A percentile compares a stretch with the other conserved stretches of the same genome.
Conservation (phyloP, 106 monocot genomes). For the Allium fistulosum region DNA sequence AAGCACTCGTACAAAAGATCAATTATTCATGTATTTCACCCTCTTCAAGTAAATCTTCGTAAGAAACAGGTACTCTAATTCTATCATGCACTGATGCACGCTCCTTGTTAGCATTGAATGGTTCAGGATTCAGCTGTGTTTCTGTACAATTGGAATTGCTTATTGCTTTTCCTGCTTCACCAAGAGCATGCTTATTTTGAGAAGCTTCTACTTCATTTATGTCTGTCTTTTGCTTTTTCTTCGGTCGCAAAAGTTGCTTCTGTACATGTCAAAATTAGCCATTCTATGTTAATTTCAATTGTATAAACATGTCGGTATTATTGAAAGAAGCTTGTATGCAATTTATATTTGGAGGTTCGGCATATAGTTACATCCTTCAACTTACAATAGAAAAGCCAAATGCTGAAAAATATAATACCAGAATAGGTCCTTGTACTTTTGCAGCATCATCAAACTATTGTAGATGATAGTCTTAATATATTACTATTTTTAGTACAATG, state of each 20-base stretch:
- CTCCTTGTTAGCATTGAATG: neutral
- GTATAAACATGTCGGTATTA: no score
- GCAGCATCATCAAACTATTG: no score
- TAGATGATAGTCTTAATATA: no score
- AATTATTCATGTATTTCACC: constrained; percentile 26
- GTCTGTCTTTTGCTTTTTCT: constrained; percentile 2
- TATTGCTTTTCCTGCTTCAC: constrained; percentile 3
- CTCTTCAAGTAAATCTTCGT: constrained; percentile 33
- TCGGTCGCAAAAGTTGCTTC: constrained; percentile 26
- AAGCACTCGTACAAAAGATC: neutral
- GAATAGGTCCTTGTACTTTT: no score
- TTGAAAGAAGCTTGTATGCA: neutral
- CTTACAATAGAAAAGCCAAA: no score
- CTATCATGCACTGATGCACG: constrained; percentile 15
- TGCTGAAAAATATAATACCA: no score
- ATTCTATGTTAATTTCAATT: neutral
- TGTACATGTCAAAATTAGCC: constrained; percentile 6
- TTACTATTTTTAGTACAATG: no score
- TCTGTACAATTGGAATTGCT: constrained; percentile 2
- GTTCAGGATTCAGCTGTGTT: neutral
- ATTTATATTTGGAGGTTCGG: neutral
- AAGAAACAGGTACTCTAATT: constrained; percentile 18
- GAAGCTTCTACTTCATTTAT: neutral
- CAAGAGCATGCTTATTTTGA: constrained; percentile 1
- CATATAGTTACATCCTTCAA: no score